phyloP scores from a whole-genome alignment of 179 eudicot genomes.

The Beta corolliflora region DNA sequence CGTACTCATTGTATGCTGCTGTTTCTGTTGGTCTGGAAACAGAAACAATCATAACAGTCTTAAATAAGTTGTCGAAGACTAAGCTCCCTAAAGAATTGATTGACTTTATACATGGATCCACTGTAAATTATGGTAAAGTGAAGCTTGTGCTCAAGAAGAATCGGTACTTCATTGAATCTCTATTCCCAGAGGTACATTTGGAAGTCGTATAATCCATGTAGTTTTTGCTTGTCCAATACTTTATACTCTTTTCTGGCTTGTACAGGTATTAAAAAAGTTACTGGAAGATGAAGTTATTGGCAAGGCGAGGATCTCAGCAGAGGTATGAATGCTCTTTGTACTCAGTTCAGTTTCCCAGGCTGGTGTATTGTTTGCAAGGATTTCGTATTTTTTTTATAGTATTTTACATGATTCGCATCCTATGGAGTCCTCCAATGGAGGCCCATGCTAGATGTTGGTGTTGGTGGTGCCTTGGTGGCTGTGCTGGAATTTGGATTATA shows the following conservation, averaged over 20 bases:
- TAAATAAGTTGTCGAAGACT: slow-evolving; percentile 88
- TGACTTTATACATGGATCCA: slow-evolving; percentile 84
- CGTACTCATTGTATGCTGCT: slow-evolving; percentile 94
- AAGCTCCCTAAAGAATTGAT: slow-evolving; percentile 97
- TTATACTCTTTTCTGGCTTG: slow-evolving; percentile 20
- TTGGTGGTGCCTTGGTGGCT: not conserved
- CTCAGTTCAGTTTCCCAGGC: not conserved
- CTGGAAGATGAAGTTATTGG: slow-evolving; percentile 76
- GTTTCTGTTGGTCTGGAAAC: slow-evolving; percentile 98
- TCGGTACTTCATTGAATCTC: slow-evolving; percentile 87
- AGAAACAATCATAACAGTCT: slow-evolving; percentile 75
- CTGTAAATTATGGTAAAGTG: slow-evolving; percentile 97
- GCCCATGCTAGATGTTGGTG: not conserved
- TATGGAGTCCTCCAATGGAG: not conserved
- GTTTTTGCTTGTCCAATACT: slow-evolving; percentile 5
- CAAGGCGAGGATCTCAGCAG: slow-evolving; percentile 64
- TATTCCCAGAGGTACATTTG: slow-evolving; percentile 79
- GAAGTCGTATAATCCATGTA: not conserved
- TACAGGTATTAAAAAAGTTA: slow-evolving; percentile 78
- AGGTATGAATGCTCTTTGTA: slow-evolving; percentile 49
- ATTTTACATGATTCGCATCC: not conserved
- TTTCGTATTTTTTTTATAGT: not conserved
- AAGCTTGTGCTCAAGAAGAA: slow-evolving; percentile 98
- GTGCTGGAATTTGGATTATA: not conserved
- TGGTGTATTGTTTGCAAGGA: slow-evolving; percentile 1